Evolutionary conservation across 106 monocot species (phyloP), one percentile per base, ranked within the genome.

Genomic region (Chionographis japonica): DNA sequence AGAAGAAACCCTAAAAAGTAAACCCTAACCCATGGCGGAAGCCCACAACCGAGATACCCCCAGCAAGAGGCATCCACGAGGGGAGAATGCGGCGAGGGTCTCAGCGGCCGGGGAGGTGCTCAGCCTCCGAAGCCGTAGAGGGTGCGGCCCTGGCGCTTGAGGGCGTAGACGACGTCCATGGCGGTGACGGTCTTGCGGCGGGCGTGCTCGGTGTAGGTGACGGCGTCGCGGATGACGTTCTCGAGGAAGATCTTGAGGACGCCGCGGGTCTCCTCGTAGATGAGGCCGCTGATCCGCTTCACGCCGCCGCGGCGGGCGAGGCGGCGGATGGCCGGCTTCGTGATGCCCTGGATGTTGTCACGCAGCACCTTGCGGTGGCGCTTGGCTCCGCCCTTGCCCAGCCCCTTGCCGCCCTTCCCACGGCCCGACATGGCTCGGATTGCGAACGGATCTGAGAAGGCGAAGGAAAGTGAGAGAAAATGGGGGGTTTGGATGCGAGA

Each of bases 321-420:
- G 40, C 91, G 87, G 42, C 91, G 81, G 68, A 91, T 87, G 40
- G 87, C 87, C 50, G 90, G 91, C 79, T 91, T 91, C 37, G 91
- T 91, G 84, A 91, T 91, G 37, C 91, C 87, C 79, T 91, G 91
- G 79, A 91, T 91, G 84, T 86, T 91, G 74, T 91, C 91, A 37
- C 88, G 81, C 17, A 88, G 84, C 2, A 88, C 88, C 75, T 88
- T 88, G 58, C 88, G 65, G 78, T 88, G 88, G 58, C 86, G 78
- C 86, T 86, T 86, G 46, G 86, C 86, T 4, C 86, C 86, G 8
- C 86, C 86, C 78, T 81, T 86, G 27, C 86, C 86, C 3, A 81
- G 68, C 6, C 86, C 86, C 71, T 86, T 86, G 13, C 86, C 86
- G n/a, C 86, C 86, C 81, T 86, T 86, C 4, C 86, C 86, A 2